Base-by-base conservation (phyloP, 768 basidiomycete species). In the Rhizopogon vinicolor region DNA sequence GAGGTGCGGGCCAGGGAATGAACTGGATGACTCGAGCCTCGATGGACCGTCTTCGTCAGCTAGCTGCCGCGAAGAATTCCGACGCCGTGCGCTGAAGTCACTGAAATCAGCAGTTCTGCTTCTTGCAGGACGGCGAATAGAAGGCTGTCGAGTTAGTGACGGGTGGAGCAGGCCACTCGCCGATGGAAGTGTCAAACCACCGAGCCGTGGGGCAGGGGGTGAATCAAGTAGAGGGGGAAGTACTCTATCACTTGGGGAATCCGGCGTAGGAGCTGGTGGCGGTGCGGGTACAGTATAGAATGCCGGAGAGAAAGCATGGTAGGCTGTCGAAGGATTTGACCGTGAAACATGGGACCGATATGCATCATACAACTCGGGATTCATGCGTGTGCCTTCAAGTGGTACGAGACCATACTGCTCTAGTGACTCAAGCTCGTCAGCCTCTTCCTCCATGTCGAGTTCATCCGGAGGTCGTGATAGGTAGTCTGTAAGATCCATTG, bases 81-180 rank as follows among this genome's bases (percentile, higher is more conserved):
- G 80, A 31, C 88, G 82, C 12, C 82, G 83, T 22, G 80, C 68
- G 0, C 87, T 85, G 58, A 86, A 89, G 28, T 90, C 88, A 63
- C 78, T 84, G 66, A 91, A 89, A 58, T 90, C 87, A 13, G 81
- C 75, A 13, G 81, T 75, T 35, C 87, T 74, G 29, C 78, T 77
- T 5, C 78, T 75, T 33, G 72, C 62, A 2, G 82, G 75, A 22
- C 86, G 85, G 28, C 86, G 85, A 45, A 87, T 74, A 19, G 85
- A 82, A 0, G 81, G 69, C 57, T 85, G 84, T 35, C 87, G 82
- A 16, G 75, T 71, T 16, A 86, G 69, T 6, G 68, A 63, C 9
- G 71, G 59, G 37, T 69, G 68, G 35, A 62, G 12, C 19, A 62
- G 58, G 16, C 66, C 66, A 18, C 53, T 37, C 3, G 69, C 59